Conservation (phyloP, 257 asterid species). For the Solanum dulcamara region DNA sequence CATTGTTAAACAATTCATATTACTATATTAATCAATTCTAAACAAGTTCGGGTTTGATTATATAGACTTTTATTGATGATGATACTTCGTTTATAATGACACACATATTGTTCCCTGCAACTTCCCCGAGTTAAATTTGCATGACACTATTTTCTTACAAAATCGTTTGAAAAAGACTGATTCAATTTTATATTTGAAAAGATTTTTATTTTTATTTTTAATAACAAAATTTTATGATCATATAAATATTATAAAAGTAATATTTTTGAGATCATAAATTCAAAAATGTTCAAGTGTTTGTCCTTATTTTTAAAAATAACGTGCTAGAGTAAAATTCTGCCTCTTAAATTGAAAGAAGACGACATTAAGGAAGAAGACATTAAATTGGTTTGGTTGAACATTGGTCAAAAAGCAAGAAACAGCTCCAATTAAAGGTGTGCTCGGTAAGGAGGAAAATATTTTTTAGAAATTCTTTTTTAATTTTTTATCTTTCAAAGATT, state of each 20-base stretch:
- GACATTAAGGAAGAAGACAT: neutral
- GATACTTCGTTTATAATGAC: too few species aligned
- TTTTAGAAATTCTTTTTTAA: too few species aligned
- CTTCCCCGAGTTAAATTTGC: too few species aligned
- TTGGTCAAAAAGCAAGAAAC: neutral
- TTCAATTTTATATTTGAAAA: neutral
- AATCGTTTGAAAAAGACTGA: neutral
- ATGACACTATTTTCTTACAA: too few species aligned
- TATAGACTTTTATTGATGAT: too few species aligned
- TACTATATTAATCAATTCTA: too few species aligned
- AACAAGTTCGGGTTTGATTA: too few species aligned
- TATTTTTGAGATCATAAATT: neutral
- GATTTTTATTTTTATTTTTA: neutral
- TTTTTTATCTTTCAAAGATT: too few species aligned
- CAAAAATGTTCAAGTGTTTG: neutral
- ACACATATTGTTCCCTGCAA: too few species aligned
- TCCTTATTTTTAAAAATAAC: too few species aligned
- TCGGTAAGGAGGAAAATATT: too few species aligned
- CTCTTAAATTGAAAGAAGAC: neutral
- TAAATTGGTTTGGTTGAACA: neutral
- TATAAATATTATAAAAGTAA: neutral
- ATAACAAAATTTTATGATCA: neutral
- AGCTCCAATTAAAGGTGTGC: neutral
- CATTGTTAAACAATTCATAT: too few species aligned
- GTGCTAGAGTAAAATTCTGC: neutral